Percentiles rank a stretch among this genome's conserved stretches.
phyloP scores from a whole-genome alignment of 2,329 filamentous ascomycete genomes.

The Diaporthe humulicola region DNA sequence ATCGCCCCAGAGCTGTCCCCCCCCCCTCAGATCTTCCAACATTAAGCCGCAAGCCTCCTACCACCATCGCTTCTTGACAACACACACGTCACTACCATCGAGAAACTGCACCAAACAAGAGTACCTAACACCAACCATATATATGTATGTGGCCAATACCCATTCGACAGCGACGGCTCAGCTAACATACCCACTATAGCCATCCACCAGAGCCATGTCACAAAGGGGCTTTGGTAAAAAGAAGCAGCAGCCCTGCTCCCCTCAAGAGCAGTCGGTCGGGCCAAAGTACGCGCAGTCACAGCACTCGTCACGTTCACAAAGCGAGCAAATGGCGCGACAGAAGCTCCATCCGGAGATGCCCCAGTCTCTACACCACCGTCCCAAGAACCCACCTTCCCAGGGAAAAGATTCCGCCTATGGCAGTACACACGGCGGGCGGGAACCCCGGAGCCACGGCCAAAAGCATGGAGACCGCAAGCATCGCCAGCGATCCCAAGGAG shows the following conservation, averaged over 20 bases:
- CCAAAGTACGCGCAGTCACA: too few species aligned
- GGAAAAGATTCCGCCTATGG: not conserved
- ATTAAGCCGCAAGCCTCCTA: not conserved
- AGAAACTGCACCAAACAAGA: not conserved
- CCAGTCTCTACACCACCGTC: not conserved
- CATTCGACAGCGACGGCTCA: not conserved
- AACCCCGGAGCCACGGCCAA: too few species aligned
- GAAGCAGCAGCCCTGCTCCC: not conserved
- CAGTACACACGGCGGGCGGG: not conserved
- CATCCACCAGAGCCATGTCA: not conserved
- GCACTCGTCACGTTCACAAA: too few species aligned
- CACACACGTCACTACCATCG: not conserved
- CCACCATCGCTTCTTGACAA: not conserved
- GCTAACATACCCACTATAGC: not conserved
- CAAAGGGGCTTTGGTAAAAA: not conserved
- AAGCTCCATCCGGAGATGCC: not conserved
- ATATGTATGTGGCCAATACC: not conserved
- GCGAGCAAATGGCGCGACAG: too few species aligned
- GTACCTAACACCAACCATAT: not conserved
- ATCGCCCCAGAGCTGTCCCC: not conserved
- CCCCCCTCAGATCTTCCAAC: not conserved
- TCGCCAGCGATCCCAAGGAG: not conserved
- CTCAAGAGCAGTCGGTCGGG: rapidly evolving
- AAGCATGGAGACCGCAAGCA: not conserved
- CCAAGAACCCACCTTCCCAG: not conserved